A percentile compares a stretch with the other conserved stretches of the same genome.
Conservation (phyloP, 345 rosid species). For the Lenwebbia sp. region DNA sequence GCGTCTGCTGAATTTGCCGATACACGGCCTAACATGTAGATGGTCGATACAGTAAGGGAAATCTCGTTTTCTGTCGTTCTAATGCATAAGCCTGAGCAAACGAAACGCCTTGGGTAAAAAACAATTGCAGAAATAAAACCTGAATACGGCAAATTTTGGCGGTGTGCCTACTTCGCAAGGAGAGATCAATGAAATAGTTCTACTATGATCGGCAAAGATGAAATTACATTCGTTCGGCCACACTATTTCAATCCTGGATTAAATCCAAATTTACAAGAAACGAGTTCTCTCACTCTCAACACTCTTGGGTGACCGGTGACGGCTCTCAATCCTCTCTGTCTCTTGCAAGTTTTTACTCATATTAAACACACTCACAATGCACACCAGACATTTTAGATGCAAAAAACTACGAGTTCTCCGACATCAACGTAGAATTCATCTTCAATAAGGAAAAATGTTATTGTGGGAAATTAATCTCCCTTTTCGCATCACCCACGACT, state of each 20-base stretch:
- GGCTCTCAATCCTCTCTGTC: background rate
- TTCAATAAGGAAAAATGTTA: no score
- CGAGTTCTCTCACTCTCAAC: background rate
- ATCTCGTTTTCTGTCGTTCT: background rate
- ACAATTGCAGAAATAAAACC: background rate
- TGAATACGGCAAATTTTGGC: background rate
- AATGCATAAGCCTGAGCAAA: background rate
- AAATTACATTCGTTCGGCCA: background rate
- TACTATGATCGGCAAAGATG: background rate
- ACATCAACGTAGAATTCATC: background rate
- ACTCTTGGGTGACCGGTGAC: background rate
- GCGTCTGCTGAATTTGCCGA: conserved; percentile 7
- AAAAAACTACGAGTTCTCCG: background rate
- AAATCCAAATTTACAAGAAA: background rate
- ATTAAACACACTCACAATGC: background rate
- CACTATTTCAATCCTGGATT: background rate
- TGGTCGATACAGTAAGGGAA: background rate
- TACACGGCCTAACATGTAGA: background rate
- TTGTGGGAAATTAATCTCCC: background rate
- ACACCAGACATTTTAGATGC: background rate
- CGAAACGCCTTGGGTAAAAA: background rate
- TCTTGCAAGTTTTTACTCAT: background rate
- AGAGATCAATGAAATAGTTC: background rate
- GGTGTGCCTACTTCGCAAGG: background rate
- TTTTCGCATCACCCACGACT: background rate